phyloP scores from a whole-genome alignment of 345 rosid species.

The Geranium brycei region DNA sequence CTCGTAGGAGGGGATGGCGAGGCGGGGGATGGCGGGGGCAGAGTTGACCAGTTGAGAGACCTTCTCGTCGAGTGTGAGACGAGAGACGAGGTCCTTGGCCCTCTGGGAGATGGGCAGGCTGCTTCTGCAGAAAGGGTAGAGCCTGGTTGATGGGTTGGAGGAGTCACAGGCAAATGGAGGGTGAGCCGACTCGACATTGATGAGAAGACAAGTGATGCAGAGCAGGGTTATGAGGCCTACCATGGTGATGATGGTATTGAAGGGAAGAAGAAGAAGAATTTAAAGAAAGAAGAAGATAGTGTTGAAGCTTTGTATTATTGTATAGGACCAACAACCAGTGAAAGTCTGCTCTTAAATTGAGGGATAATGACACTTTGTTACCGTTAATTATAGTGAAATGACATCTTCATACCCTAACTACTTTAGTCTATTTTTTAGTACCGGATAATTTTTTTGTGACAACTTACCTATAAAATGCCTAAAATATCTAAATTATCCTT shows the following conservation, averaged over 20 bases:
- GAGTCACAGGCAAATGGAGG: slow-evolving; percentile 57
- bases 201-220: neutral
- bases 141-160: slow-evolving; percentile 31
- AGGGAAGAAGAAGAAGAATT: neutral
- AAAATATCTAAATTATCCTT: too few species aligned
- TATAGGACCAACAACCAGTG: too few species aligned
- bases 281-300: neutral
- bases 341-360: too few species aligned
- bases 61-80: slow-evolving; percentile 69
- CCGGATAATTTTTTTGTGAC: too few species aligned
- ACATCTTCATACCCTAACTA: too few species aligned
- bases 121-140: slow-evolving; percentile 45
- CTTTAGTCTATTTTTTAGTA: too few species aligned
- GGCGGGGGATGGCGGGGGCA: slow-evolving; percentile 57
- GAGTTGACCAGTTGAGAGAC: slow-evolving; percentile 63
- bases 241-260: neutral
- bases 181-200: neutral
- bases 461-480: too few species aligned
- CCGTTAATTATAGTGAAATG: too few species aligned
- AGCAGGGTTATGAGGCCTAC: neutral
- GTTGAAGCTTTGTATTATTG: neutral
- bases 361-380: too few species aligned
- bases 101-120: slow-evolving; percentile 40
- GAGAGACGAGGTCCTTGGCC: slow-evolving; percentile 55
- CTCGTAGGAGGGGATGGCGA: slow-evolving; percentile 63